Percentiles rank a stretch among this genome's conserved stretches.
These are phyloP conservation scores for Xylariaceae sp. DNA, from an alignment of 2,329 filamentous ascomycete genomes.

Conservation along the genomic window DNA sequence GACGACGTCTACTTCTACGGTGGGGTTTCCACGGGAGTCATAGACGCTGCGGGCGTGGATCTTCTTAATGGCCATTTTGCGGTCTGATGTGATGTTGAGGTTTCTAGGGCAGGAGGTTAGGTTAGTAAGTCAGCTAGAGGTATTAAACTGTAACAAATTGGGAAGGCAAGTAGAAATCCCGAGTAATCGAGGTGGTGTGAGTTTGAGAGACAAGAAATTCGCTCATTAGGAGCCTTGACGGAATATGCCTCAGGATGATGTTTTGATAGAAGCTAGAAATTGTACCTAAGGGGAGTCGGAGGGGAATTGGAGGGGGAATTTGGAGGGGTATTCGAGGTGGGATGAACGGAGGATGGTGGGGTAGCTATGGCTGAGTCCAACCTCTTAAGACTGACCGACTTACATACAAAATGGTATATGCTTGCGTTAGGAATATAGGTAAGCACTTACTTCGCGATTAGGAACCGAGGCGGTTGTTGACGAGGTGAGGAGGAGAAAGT, in stretches of 20 bases:
- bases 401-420: background rate
- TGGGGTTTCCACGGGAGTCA: slow-evolving; percentile 98
- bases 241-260: slow-evolving; percentile 26
- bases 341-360: slow-evolving; percentile 25
- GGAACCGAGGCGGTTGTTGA: background rate
- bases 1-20: slow-evolving; percentile 96
- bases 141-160: slow-evolving; percentile 2
- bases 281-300: slow-evolving; percentile 19
- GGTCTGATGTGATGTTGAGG: slow-evolving; percentile 8
- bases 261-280: slow-evolving; percentile 12
- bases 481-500: background rate
- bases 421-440: slow-evolving; percentile 5
- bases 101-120: slow-evolving; percentile 14
- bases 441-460: slow-evolving; percentile 13
- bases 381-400: background rate
- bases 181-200: slow-evolving; percentile 8
- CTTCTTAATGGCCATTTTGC: slow-evolving; percentile 87
- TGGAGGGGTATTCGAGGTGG: slow-evolving; percentile 13
- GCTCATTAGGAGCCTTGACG: slow-evolving; percentile 18
- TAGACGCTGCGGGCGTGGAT: slow-evolving; percentile 93
- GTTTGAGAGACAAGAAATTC: slow-evolving; percentile 15
- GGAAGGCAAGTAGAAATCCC: background rate
- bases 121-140: slow-evolving; percentile 11
- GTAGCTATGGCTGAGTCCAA: slow-evolving; percentile 10
- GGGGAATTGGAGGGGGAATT: slow-evolving; percentile 16